Conservation (phyloP, 1,284 basidiomycete species). For the Sanguinoderma infundibulare region DNA sequence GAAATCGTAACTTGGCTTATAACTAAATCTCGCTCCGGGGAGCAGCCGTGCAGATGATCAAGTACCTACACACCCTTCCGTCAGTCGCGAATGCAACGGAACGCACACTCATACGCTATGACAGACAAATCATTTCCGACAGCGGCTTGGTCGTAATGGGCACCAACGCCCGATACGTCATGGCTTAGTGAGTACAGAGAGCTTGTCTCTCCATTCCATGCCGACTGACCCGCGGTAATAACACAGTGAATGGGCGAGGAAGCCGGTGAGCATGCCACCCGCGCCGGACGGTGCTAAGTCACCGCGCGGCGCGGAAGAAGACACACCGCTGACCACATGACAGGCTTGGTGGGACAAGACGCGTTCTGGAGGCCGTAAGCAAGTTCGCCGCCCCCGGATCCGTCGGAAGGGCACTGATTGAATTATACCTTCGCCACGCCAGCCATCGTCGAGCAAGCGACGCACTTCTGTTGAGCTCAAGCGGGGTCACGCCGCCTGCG, state of each 20-base stretch:
- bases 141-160: slow-evolving; percentile 69
- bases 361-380: slow-evolving; percentile 42
- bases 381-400: too few species aligned
- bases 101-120: neutral
- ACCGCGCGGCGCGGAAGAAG: too few species aligned
- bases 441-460: slow-evolving; percentile 67
- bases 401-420: too few species aligned
- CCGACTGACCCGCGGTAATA: neutral
- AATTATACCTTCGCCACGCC: neutral
- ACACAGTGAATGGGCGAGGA: slow-evolving; percentile 36
- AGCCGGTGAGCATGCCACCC: slow-evolving; percentile 32
- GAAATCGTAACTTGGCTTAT: too few species aligned
- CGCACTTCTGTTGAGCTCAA: slow-evolving; percentile 52
- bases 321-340: neutral
- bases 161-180: slow-evolving; percentile 64
- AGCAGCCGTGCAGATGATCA: slow-evolving; percentile 65
- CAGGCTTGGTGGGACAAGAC: slow-evolving; percentile 55
- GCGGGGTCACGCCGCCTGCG: too few species aligned
- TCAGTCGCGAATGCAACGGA: neutral
- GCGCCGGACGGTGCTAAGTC: neutral
- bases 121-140: slow-evolving; percentile 54
- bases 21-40: too few species aligned
- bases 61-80: slow-evolving; percentile 37
- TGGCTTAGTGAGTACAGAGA: slow-evolving; percentile 56
- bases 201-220: neutral